Base-by-base conservation (phyloP, 2,329 filamentous ascomycete genomes). In the Epichloe bromicola region DNA sequence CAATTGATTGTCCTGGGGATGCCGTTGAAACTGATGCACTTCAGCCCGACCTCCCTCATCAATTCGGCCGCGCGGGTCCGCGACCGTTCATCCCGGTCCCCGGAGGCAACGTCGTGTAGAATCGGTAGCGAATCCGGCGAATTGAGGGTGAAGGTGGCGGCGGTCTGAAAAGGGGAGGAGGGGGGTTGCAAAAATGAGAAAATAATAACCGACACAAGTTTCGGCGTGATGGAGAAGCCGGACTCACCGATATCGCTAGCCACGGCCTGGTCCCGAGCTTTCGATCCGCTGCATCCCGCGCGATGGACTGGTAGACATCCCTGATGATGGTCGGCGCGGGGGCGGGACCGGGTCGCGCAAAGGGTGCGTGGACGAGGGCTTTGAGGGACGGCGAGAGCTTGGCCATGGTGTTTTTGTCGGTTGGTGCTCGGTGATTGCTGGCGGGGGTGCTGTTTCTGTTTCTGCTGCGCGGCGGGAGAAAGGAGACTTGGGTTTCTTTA, bases 1-100 rank as follows among this genome's bases (percentile, higher is more conserved):
- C 79, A 83, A 74, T 93, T 93, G 71, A 93, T 93, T 26, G 83
- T 85, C 57, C 88, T 83, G 2, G 88, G 87, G 58, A 93, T 87
- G 56, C 85, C 85, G 69, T 88, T 88, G 74, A 88, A 86, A 52
- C 80, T 82, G 65, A 88, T 87, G 66, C 83, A 87, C 65, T 88
- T 88, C 55, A 88, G 73, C 2, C 83, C 85, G 53, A 87, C 76
- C 58, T 88, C 85, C 59, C 85, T 80, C 72, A 88, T 86, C 52
- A 86, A 73, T 63, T 87, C 84, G 55, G 84, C 85, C 36, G 77
- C 72, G 26, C 73, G 69, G 3, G 76, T 68, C 5, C 56, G 49
- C 55, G 44, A 26, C 30, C 11, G 15, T 53, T 52, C 43, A 51
- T 49, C 51, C 55, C 54, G 45, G 54, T 59, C 50, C 6, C 59